phyloP scores from a whole-genome alignment of 2,329 filamentous ascomycete species.

The Nigrospora oryzae region DNA sequence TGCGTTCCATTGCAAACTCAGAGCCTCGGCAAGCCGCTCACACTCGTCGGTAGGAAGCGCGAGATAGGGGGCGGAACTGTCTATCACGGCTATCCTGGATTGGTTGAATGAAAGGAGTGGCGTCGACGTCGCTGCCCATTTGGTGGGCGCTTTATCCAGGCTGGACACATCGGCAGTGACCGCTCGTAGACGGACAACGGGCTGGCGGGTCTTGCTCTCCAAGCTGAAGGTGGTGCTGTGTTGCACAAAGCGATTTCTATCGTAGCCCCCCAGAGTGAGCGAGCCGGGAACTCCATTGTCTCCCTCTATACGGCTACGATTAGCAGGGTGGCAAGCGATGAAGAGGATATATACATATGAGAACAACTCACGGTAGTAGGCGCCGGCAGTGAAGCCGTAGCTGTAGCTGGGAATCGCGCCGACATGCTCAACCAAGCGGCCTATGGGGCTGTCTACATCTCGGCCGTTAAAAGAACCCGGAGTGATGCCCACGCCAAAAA shows the following conservation, averaged over 20 bases:
- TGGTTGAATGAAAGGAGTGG: slow-evolving; percentile 35
- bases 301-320: slow-evolving; percentile 25
- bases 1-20: slow-evolving; percentile 59
- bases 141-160: slow-evolving; percentile 18
- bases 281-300: slow-evolving; percentile 38
- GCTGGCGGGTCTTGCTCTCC: slow-evolving; percentile 44
- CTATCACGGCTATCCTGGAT: slow-evolving; percentile 45
- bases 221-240: slow-evolving; percentile 54
- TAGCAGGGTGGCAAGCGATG: background rate
- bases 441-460: slow-evolving; percentile 41
- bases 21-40: slow-evolving; percentile 52
- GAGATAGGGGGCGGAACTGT: slow-evolving; percentile 56
- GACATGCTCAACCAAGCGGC: slow-evolving; percentile 49
- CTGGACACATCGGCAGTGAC: slow-evolving; percentile 33
- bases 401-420: slow-evolving; percentile 62
- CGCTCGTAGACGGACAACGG: slow-evolving; percentile 52
- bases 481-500: slow-evolving; percentile 47
- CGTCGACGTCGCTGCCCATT: slow-evolving; percentile 30
- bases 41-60: slow-evolving; percentile 56
- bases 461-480: slow-evolving; percentile 41
- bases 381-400: slow-evolving; percentile 69
- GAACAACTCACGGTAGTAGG: slow-evolving; percentile 54
- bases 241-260: slow-evolving; percentile 49
- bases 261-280: slow-evolving; percentile 64
- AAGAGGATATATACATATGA: too few species aligned